Base-by-base conservation (phyloP, 1,284 basidiomycete genomes). In the Rhodotorula sp. region DNA sequence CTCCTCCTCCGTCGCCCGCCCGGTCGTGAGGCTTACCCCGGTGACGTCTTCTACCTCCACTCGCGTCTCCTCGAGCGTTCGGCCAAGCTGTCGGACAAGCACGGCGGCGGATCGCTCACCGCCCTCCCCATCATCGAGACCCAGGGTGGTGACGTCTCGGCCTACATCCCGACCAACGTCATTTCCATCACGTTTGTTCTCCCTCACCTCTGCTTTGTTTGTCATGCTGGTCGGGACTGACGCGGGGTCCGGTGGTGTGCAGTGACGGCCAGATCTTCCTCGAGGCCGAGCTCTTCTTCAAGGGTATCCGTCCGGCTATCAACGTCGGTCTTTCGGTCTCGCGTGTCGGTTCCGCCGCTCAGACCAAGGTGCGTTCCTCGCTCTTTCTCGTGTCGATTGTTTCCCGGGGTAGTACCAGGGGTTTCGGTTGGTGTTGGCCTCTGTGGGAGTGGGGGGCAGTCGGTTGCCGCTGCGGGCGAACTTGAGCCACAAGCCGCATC, bases 301-400 rank as follows among this genome's bases (percentile, higher is more conserved):
- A 78, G 76, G 76, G 76, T 76, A 69, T 77, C 62, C 74, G 73
- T 42, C 76, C 76, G 75, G 95, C 95, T 78, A 97, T 98, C 84
- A 98, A 98, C 86, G 95, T 99, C 87, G 95, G 95, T 95, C 91
- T 99, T 75, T 99, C 95, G 74, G 95, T 99, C 79, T 99, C 95
- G 76, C 95, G 95, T 89, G 95, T 99, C 86, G 95, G 95, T 82
- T 98, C 95, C 64, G 95, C 95, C 80, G 95, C 95, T 81, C 95
- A 99, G 87, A 97, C 94, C 73, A 83, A 82, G 80, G 90, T 93
- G 78, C 77, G 87, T 83, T 33, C 56, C 63, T 57, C 60, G 54
- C 29, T 3, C 42, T 30, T 22, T 26, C 6, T 53, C 42, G 8
- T 33, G n/a, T 68, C 42, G 74, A 62, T 44, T 64, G 48, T 48